Base-by-base conservation (phyloP, 2,329 filamentous ascomycete species). In the Diaporthe ampelina region DNA sequence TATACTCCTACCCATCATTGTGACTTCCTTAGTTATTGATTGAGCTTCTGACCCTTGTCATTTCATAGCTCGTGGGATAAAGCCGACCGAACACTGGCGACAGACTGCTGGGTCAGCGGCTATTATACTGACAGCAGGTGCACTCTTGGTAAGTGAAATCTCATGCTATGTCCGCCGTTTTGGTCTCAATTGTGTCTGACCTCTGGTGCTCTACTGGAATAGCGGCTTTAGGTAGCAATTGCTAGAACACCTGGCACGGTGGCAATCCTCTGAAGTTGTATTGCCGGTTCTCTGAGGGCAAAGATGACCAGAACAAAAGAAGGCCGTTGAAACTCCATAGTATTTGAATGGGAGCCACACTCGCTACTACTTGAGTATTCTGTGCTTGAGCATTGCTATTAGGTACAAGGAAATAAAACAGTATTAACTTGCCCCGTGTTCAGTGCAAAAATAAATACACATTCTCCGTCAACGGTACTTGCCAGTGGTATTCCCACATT, bases 31-130 rank as follows among this genome's bases (percentile, higher is more conserved):
- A 2, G 3, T 32, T 1, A 1, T 17, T 17, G 2, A 3, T 35
- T 29, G 6, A 32, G 5, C 0, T 24, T 24, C 24, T 65, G 29
- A 65, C 61, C n/a, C 8, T 0, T 17, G 13, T 3, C 8, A 1
- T 26, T 7, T 2, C 32, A 50, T 11, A 65, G 61, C 43, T 65
- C 43, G 43, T 65, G 61, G 61, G 61, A 65, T 7, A 65, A 65
- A 19, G 61, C 61, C 3, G 61, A 65, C 29, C 61, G 61, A 40
- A 65, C 43, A 7, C 29, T 65, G 21, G 43, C 43, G 9, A 65
- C n/a, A 8, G 61, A 65, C 21, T 65, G 61, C 43, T 65, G 61
- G 61, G 61, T 65, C 26, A 65, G 13, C 43, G 61, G 61, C 10
- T 24, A 50, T 21, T 65, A 65, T 40, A 65, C 61, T 24, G 40